phyloP scores from a whole-genome alignment of 345 rosid species.

The Citrus cavaleriei region DNA sequence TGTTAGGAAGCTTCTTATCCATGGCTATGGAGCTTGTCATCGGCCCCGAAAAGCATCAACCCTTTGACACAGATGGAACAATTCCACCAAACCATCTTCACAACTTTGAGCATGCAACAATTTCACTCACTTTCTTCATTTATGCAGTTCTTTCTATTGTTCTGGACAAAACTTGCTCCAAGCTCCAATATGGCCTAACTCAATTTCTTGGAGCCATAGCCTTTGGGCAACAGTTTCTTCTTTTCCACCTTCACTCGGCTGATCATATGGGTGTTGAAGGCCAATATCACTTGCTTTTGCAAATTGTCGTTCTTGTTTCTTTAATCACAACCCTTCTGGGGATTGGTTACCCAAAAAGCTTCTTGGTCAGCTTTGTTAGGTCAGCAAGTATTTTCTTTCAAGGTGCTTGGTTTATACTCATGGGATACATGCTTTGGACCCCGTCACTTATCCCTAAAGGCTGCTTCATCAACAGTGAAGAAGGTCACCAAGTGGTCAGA shows the following conservation, averaged over 20 bases:
- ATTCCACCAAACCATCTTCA: slow-evolving; percentile 85
- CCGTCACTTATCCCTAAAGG: slow-evolving; percentile 59
- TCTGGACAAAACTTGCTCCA: slow-evolving; percentile 39
- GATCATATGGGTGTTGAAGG: slow-evolving; percentile 88
- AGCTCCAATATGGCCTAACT: slow-evolving; percentile 35
- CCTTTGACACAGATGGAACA: slow-evolving; percentile 71
- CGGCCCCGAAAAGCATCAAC: slow-evolving; percentile 71
- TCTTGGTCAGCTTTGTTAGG: slow-evolving; percentile 66
- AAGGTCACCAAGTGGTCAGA: slow-evolving; percentile 61
- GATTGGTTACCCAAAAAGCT: slow-evolving; percentile 54
- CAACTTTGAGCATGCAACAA: slow-evolving; percentile 79
- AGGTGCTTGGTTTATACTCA: slow-evolving; percentile 70
- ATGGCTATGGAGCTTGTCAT: slow-evolving; percentile 77
- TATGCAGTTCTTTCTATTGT: slow-evolving; percentile 57
- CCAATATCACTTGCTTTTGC: slow-evolving; percentile 74
- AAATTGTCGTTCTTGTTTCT: slow-evolving; percentile 47
- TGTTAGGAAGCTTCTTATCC: slow-evolving; percentile 54
- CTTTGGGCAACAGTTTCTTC: slow-evolving; percentile 63
- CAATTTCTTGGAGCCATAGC: slow-evolving; percentile 56
- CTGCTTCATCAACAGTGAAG: slow-evolving; percentile 60
- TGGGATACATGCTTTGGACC: slow-evolving; percentile 81
- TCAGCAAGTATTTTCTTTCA: slow-evolving; percentile 63
- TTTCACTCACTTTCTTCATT: slow-evolving; percentile 61
- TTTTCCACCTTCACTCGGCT: slow-evolving; percentile 78
- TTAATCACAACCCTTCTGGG: slow-evolving; percentile 62